Base-by-base conservation (phyloP, 805 yeast genomes). In the Wickerhamiella alocasiicola region DNA sequence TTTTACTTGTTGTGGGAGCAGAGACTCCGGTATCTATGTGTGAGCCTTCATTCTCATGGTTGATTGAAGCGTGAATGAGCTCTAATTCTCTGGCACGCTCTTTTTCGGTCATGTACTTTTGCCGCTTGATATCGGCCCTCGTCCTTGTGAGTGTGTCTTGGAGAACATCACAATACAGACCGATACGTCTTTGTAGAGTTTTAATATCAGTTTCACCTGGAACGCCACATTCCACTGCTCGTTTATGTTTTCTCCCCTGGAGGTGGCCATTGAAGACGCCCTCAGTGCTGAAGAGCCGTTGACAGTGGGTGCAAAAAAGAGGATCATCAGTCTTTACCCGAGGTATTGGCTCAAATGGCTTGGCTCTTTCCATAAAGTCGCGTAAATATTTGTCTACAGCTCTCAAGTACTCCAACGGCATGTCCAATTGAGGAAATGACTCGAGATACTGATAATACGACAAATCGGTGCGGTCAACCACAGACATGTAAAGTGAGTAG, bases 251-350 rank as follows among this genome's bases (percentile, higher is more conserved):
- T 54, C 80, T 81, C 1, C 95, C 94, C 1, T 51, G 45, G 19
- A 83, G 57, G 64, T 88, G 96, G 2, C 71, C 76, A 3, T 68
- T 59, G 54, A 65, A 85, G 0, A 81, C 91, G 0, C 84, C 60
- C 20, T 62, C 62, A 39, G 78, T 78, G 11, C 80, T 62, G 54
- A 82, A 85, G 15, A 51, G 43, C 52, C 73, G 79, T 21, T 70
- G 65, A 55, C 96, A 88, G 0, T 70, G 67, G 4, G 57, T 47
- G 55, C 96, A 88, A 48, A 57, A 79, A 1, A 71, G 45, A n/a
- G 50, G 38, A 4, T 44, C 53, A 2, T 25, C 15, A 3, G 11
- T 17, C 4, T 6, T 11, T 11, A 28, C 27, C 51, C 6, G 40
- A 27, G 32, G 32, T n/a, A 2, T 12, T 20, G 35, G 37, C 13